Evolutionary conservation across 192 early-diverging fungal genomes (phyloP), one percentile per base, ranked within the genome.

Genomic region (Spizellomyces sp.): DNA sequence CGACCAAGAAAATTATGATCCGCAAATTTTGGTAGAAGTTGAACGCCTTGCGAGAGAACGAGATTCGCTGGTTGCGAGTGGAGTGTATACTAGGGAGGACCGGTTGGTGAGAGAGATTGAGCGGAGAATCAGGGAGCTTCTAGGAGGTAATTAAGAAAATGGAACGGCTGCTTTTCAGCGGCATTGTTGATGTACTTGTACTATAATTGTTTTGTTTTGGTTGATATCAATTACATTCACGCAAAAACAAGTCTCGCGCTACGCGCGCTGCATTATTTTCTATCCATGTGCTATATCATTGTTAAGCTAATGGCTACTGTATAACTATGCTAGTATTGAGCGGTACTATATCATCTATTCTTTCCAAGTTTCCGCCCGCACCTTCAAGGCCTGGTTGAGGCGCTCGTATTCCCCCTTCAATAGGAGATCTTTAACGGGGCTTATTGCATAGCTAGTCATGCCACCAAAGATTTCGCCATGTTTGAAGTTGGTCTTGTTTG

Each of bases 41-140:
- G 84, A 83, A 9, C 55, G 84, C 14, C 70, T 85, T 8, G 75
- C 70, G 6, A 76, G 59, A 12, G 84, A 85, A 73, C 48, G 75
- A 43, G 81, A 76, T 46, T 71, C 76, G 5, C 62, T 85, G 71
- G 54, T 85, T 4, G 57, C 70, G 19, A 77, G 75, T 43, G 84
- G 81, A 4, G 48, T 85, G 9, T 85, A 85, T 55, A 73, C 55
- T 21, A 45, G 70, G n/a, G 76, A 77, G 8, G 84, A 85, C 61
- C 57, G 68, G 60, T 62, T 85, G 61, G 72, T 84, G n/a, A 57
- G 72, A 17, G 81, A 83, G 69, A 45, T 83, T 22, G 81, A 79
- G 45, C 14, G n/a, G 6, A 46, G 80, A 14, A 76, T 81, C 36
- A 42, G 56, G 42, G 50, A 74, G 62, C 54, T 81, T 48, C 45